Evolutionary conservation across 225 moss, liverwort and hornwort genomes (phyloP), one percentile per base, ranked within the genome.

Genomic region (Sphagnum tenellum): DNA sequence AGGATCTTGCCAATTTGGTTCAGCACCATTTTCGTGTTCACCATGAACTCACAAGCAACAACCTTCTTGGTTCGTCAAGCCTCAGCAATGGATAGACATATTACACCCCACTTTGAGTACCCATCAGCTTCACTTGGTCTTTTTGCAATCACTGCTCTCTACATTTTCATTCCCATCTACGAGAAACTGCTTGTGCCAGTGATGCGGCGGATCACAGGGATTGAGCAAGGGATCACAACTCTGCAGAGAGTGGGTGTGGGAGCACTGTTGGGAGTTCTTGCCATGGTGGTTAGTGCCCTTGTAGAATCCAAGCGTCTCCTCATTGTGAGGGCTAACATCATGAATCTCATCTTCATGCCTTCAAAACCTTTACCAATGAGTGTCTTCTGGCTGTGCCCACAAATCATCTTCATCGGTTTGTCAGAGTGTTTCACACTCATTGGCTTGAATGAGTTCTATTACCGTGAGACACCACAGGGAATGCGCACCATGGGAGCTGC

Each of bases 381-480:
- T 29, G 87, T 67, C 6, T 80, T 84, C 57, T 84, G 77, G 79
- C 59, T 89, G 6, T 65, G 78, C 13, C 89, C 89, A 2, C 87
- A 87, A 57, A 64, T 69, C 60, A 70, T 81, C 45, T 48, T 82
- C 2, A 63, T 59, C 5, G 89, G 89, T 50, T 55, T 87, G 0
- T 75, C 77, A 46, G 75, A 72, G 50, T 65, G 72, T 13, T 82
- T 89, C 48, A 56, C 60, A 50, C 69, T 80, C 50, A 72, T 87
- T 47, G 89, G 89, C n/a, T 77, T 84, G 64, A 64, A 76, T 7
- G 86, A 89, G 56, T 82, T 89, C 55, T 89, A 79, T 68, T 89
- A 89, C 45, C 72, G 78, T 50, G 78, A 84, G 56, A 72, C 86
- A 3, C 89, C 89, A 0, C 86, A 89, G 71, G 76, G 81, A 53